Base-by-base conservation (phyloP, 169 alveolate species). In the Cryptosporidium muris region DNA sequence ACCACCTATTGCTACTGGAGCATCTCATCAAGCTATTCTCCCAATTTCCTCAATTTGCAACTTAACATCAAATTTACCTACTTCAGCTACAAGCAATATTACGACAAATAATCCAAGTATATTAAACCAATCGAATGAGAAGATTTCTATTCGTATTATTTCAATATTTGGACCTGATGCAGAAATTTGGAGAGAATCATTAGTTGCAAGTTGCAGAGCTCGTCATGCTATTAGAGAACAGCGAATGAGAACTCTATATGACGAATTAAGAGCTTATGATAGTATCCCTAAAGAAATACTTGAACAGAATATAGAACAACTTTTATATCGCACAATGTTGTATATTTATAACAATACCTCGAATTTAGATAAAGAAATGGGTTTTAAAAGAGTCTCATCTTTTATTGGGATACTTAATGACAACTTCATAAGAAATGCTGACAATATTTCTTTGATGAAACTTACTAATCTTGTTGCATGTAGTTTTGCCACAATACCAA, bases 141-240 rank as follows among this genome's bases (percentile, higher is more conserved):
- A 58, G 25, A 40, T 60, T 1, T 60, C 85, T 6, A 74, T 74
- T 8, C 40, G 85, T 4, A 43, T 74, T 5, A 62, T 74, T 25
- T 74, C 85, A 4, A 54, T 74, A 1, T 74, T 74, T 48, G 85
- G 85, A 0, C 85, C 85, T 2, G 85, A 74, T 42, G 66, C 85
- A 8, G 85, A 74, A 40, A 74, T 74, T 74, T 74, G 85, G 85
- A 58, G 85, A 42, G 85, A 74, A 43, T 66, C 85, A 4, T 36
- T 74, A 7, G 60, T 74, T 7, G 85, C 85, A 5, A 74, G 85
- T 40, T 74, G 85, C 52, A 74, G 85, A 34, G 85, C 85, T 1
- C 37, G 85, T 11, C 85, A 74, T 36, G 85, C 85, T 12, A 68
- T 63, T 2, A 74, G 45, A 34, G 85, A 74, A 36, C 56, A 74